Conservation (phyloP, 768 basidiomycete species). For the Hygrocybe coccinea region DNA sequence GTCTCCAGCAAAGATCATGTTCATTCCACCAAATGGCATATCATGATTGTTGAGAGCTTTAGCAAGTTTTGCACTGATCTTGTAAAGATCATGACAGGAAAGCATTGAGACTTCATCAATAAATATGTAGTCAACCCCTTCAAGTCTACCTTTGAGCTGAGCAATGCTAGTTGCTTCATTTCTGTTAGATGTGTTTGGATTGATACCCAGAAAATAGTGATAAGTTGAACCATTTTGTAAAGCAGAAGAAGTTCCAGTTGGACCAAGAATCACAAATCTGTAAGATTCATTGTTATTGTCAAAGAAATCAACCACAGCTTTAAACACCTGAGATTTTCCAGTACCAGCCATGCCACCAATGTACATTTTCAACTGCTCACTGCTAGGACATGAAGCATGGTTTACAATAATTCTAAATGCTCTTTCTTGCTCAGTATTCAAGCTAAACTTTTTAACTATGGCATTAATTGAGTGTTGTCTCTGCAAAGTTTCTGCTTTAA, state of each 20-base stretch:
- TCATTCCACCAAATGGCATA: slow-evolving; percentile 29
- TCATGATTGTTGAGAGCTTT: slow-evolving; percentile 16
- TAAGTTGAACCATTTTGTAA: slow-evolving; percentile 33
- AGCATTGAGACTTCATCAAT: slow-evolving; percentile 45
- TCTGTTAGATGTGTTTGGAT: background rate
- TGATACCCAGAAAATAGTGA: slow-evolving; percentile 30
- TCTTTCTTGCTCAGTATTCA: slow-evolving; percentile 31
- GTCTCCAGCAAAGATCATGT: slow-evolving; percentile 42
- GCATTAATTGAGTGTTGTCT: slow-evolving; percentile 1
- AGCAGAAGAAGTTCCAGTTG: slow-evolving; percentile 25
- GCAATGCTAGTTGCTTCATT: background rate
- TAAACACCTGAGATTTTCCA: slow-evolving; percentile 30
- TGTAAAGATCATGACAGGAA: slow-evolving; percentile 28
- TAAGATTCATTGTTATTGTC: slow-evolving; percentile 16
- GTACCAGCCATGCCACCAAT: slow-evolving; percentile 34
- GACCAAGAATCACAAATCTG: slow-evolving; percentile 22
- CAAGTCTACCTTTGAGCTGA: slow-evolving; percentile 8
- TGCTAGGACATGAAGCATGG: slow-evolving; percentile 12
- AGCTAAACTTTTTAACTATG: slow-evolving; percentile 5
- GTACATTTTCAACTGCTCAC: slow-evolving; percentile 29
- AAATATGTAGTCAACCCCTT: slow-evolving; percentile 37
- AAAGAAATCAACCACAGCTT: slow-evolving; percentile 23
- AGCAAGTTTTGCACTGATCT: slow-evolving; percentile 24
- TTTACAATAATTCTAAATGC: slow-evolving; percentile 28
- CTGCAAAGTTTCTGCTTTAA: background rate